Evolutionary conservation across 2,329 filamentous ascomycete genomes (phyloP), one percentile per base, ranked within the genome.

Genomic region (Epichloe sp.): DNA sequence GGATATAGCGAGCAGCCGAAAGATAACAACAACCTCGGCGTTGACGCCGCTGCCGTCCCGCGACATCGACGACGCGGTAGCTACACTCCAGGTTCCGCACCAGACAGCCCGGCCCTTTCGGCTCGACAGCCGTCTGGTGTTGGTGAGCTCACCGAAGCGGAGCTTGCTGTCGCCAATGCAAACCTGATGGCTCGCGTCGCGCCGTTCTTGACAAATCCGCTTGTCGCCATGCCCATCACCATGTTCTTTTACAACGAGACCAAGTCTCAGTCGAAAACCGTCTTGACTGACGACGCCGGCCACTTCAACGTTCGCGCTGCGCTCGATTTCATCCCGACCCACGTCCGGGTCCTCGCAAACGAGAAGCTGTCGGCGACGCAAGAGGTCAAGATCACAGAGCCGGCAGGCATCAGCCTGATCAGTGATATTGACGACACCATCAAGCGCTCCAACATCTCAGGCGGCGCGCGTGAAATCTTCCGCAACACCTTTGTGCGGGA

Each of bases 341-440:
- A 95, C 63, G 82, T 96, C 23, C 79, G 89, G 43, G 85, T 98
- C 1, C 70, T 98, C 17, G 91, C 88, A 5, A 90, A 85, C 12
- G 89, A 96, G 61, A 78, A 83, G 52, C 73, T 98, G 3, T 95
- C 90, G 15, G 83, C 83, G 0, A 88, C 85, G 2, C 85, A 93
- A 56, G 78, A 86, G 51, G 77, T 98, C 44, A 75, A 80, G 41
- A 72, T 97, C 48, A 89, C 85, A 4, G 85, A 91, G 53, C 79
- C 86, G 0, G 74, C 72, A 21, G 93, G 93, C 41, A 79, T 98
- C 55, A 97, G 90, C 65, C 63, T 98, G 53, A 97, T 98, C 64
- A 97, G 88, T 64, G 93, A 98, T 64, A 93, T 98, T 56, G 93
- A 98, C 62, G 93, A 98, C 66, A 98, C 93, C 0, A 84, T 98